Conservation (phyloP, 371 early-diverging fungal genomes). For the Syncephalastrum monosporum region DNA sequence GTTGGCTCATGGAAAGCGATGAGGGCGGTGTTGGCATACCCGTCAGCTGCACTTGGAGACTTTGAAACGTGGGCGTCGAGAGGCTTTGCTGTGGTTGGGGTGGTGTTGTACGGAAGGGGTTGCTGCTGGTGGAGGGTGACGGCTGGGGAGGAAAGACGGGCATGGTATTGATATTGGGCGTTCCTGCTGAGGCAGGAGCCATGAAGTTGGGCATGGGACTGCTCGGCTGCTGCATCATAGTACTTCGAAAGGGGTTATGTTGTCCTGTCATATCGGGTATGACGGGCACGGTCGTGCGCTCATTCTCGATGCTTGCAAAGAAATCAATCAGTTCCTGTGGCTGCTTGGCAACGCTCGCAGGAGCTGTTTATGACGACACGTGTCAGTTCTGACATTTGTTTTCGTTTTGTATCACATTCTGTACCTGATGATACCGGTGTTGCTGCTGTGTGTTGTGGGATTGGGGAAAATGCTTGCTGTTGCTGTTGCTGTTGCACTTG, state of each 20-base stretch:
- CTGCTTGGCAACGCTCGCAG: constrained; percentile 6
- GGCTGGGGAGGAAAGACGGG: background rate
- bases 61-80: background rate
- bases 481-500: background rate
- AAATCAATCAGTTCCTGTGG: constrained; percentile 71
- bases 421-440: constrained; percentile 1
- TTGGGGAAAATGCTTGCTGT: background rate
- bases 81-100: background rate
- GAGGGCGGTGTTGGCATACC: too few species aligned
- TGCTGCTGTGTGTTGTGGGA: background rate
- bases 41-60: too few species aligned
- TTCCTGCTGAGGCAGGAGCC: background rate
- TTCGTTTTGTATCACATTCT: background rate
- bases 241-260: constrained; percentile 25
- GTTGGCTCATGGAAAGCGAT: too few species aligned
- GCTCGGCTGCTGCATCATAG: constrained; percentile 16
- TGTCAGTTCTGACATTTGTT: background rate
- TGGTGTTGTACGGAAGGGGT: too few species aligned
- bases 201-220: constrained; percentile 10
- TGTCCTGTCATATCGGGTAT: constrained; percentile 3
- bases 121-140: background rate
- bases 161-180: background rate
- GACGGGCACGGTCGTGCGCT: constrained; percentile 35
- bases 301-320: constrained; percentile 75
- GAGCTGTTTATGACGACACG: constrained; percentile 2